Base-by-base conservation (phyloP, 2,329 filamentous ascomycete species). In the Aspergillus chevalieri region DNA sequence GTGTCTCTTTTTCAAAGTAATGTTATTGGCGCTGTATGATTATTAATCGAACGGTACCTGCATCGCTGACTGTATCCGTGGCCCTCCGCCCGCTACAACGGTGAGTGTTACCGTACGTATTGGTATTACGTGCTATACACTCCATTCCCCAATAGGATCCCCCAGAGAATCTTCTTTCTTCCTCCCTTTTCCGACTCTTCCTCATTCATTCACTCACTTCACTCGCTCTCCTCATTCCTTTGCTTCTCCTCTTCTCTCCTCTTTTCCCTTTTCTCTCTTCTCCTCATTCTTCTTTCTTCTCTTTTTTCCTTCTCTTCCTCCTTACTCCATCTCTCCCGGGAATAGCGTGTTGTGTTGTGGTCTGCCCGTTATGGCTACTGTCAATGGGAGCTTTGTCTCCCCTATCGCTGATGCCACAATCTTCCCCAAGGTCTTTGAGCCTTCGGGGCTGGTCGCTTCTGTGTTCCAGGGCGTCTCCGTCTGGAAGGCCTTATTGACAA, bases 311-410 rank as follows among this genome's bases (percentile, higher is more conserved):
- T 24, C 33, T 30, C 46, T 49, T 51, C 47, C 39, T 47, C 46
- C 46, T 41, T 34, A 41, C 39, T 22, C 24, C 19, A 48, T 46
- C 38, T 43, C 50, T 38, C 24, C 17, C 21, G 39, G 33, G 26
- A 42, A n/a, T 45, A 39, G 33, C 39, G 26, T 30, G 26, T 30
- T 19, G 22, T 33, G 21, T 36, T 41, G 26, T 53, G 46, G 48
- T 47, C 52, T 43, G 42, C 41, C 52, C 56, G 52, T 57, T 39
- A 71, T 73, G 68, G 67, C 60, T 57, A 77, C 76, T 60, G 71
- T 81, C 60, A 86, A 86, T 68, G 80, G 81, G 61, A 84, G 80
- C 68, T 85, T 89, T 61, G 79, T 80, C 62, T 89, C 86, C 66
- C 82, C 85, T 44, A 68, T 85, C 66, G 84, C 84, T 54, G 80